A percentile compares a stretch with the other conserved stretches of the same genome.
These are phyloP conservation scores for Nannizziopsis arthrosporioides DNA, from an alignment of 2,329 filamentous ascomycete genomes.

Conservation along the genomic window DNA sequence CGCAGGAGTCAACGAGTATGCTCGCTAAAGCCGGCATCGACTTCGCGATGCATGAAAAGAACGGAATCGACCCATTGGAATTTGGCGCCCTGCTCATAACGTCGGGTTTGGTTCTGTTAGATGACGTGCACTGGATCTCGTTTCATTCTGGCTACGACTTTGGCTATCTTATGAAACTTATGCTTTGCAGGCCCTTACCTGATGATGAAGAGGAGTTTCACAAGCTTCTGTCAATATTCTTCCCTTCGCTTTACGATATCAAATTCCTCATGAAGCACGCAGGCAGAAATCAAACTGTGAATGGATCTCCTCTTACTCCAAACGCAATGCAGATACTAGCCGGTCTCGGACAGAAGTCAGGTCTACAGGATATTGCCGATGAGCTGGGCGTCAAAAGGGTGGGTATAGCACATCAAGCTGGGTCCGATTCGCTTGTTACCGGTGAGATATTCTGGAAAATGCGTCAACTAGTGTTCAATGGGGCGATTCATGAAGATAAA, in stretches of 20 bases:
- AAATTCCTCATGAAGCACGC: constrained; percentile 95
- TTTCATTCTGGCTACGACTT: constrained; percentile 99
- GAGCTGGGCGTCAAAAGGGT: constrained; percentile 82
- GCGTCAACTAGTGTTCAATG: constrained; percentile 75
- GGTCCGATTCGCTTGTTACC: constrained; percentile 84
- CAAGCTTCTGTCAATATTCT: constrained; percentile 78
- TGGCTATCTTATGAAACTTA: constrained; percentile 88
- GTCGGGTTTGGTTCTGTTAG: constrained; percentile 77
- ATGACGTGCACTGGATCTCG: constrained; percentile 88
- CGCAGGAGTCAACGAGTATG: constrained; percentile 85
- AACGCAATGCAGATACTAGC: constrained; percentile 62
- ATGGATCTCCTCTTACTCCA: constrained; percentile 51
- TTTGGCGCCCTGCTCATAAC: constrained; percentile 86
- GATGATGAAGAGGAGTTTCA: constrained; percentile 86
- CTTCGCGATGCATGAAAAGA: constrained; percentile 68
- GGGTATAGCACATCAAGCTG: constrained; percentile 80
- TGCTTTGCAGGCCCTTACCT: constrained; percentile 70
- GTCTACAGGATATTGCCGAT: constrained; percentile 85
- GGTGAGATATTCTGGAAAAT: constrained; percentile 93
- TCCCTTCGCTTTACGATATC: constrained; percentile 87
- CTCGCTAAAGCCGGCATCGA: constrained; percentile 87
- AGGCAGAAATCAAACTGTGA: constrained; percentile 55
- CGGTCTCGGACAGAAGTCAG: constrained; percentile 80
- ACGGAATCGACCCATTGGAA: constrained; percentile 79
- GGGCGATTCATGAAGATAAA: constrained; percentile 62